Conservation (phyloP, 352 stramenopile species). For the Globisporangium okanoganense region DNA sequence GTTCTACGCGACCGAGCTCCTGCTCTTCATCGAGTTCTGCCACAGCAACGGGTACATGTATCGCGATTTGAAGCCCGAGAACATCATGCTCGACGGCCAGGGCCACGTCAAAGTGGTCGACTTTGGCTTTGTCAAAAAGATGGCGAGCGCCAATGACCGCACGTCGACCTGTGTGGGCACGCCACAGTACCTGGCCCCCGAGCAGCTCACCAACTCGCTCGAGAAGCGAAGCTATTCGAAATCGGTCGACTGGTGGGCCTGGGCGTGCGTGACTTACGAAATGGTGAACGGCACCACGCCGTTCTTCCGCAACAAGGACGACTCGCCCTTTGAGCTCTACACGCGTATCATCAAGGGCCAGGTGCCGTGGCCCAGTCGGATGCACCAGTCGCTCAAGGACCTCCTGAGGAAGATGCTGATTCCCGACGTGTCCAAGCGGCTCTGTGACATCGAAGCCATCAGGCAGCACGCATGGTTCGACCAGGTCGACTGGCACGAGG, state of each 20-base stretch:
- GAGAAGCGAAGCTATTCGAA: slow-evolving; percentile 63
- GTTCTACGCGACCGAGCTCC: slow-evolving; percentile 70
- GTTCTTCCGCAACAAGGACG: slow-evolving; percentile 74
- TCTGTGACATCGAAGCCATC: slow-evolving; percentile 42
- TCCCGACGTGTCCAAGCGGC: slow-evolving; percentile 40
- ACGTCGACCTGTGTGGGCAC: slow-evolving; percentile 59
- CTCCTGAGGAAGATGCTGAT: slow-evolving; percentile 67
- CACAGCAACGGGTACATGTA: slow-evolving; percentile 71
- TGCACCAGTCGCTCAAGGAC: slow-evolving; percentile 43
- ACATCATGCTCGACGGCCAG: slow-evolving; percentile 76
- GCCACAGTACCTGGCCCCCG: slow-evolving; percentile 65
- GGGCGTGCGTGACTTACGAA: slow-evolving; percentile 81
- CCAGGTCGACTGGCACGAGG: slow-evolving; percentile 58
- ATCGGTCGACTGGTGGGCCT: slow-evolving; percentile 83
- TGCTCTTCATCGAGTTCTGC: slow-evolving; percentile 52
- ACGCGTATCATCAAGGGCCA: slow-evolving; percentile 72
- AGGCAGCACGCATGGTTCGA: slow-evolving; percentile 65
- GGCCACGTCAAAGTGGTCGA: slow-evolving; percentile 72
- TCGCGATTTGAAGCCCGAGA: slow-evolving; percentile 89
- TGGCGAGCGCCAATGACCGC: slow-evolving; percentile 31
- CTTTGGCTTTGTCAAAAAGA: slow-evolving; percentile 57
- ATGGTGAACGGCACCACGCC: slow-evolving; percentile 65
- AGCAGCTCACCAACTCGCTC: slow-evolving; percentile 63
- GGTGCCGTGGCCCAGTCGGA: slow-evolving; percentile 47
- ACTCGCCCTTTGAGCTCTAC: slow-evolving; percentile 86